Conservation (phyloP, 2,329 filamentous ascomycete genomes). For the Coniosporium tulheliwenetii region DNA sequence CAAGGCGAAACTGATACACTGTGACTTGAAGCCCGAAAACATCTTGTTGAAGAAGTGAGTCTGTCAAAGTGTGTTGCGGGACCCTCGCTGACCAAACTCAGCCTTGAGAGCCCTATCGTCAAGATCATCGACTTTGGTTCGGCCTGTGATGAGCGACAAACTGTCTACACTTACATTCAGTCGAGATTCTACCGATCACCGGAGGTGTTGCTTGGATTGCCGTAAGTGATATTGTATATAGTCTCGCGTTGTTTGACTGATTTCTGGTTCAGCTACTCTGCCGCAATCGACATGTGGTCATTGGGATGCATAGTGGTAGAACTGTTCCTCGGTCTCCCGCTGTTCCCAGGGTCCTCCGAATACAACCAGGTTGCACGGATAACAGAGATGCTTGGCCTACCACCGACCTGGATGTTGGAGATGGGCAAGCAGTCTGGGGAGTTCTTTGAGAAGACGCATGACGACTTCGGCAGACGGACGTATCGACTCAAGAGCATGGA, state of each 20-base stretch:
- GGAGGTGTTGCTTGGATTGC: conserved; percentile 85
- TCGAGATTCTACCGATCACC: conserved; percentile 96
- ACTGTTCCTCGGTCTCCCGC: conserved; percentile 79
- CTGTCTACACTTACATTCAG: conserved; percentile 98
- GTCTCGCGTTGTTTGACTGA: neutral
- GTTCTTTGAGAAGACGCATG: conserved; percentile 85
- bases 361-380: conserved; percentile 98
- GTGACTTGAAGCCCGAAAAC: conserved; percentile 95
- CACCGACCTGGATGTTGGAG: conserved; percentile 97
- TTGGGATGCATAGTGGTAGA: conserved; percentile 96
- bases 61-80: neutral
- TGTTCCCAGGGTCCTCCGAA: conserved; percentile 95
- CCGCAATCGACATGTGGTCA: conserved; percentile 99
- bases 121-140: conserved; percentile 99
- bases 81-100: conserved; percentile 12
- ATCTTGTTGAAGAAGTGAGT: conserved; percentile 83
- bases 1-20: conserved; percentile 94
- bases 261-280: conserved; percentile 54
- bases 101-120: conserved; percentile 93
- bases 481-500: conserved; percentile 96
- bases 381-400: conserved; percentile 93
- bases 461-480: conserved; percentile 82
- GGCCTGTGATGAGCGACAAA: conserved; percentile 94
- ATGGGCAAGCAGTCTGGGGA: conserved; percentile 96
- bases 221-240: conserved; percentile 27